A percentile compares a stretch with the other conserved stretches of the same genome.
Evolutionary conservation across 2,329 filamentous ascomycete genomes (phyloP).

Genomic region (Colletotrichum lindemuthianum): DNA sequence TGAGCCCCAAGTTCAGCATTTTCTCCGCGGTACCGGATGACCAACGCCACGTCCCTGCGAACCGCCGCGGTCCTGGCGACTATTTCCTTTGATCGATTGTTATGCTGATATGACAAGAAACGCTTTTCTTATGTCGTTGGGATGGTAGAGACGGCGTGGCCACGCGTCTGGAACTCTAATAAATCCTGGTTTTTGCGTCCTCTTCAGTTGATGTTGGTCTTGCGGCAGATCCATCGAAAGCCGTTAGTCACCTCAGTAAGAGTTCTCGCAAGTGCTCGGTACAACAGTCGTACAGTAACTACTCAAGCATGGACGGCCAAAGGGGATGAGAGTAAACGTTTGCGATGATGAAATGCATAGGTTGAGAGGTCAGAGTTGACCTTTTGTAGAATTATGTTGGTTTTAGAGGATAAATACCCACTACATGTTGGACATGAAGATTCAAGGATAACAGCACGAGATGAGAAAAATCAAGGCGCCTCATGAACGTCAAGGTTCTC

Average conservation of each 20-base stretch:
- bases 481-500: not conserved
- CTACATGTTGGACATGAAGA: slow-evolving; percentile 22
- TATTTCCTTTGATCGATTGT: slow-evolving; percentile 68
- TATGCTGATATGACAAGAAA: not conserved
- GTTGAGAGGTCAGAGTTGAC: slow-evolving; percentile 18
- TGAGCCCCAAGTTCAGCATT: slow-evolving; percentile 92
- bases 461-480: not conserved
- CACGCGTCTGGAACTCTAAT: too few species aligned
- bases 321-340: not conserved
- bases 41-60: slow-evolving; percentile 80
- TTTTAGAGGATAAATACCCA: slow-evolving; percentile 33
- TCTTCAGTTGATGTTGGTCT: not conserved
- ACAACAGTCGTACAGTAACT: too few species aligned
- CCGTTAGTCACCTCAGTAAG: not conserved
- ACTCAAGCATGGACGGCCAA: too few species aligned
- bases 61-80: slow-evolving; percentile 72
- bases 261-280: too few species aligned
- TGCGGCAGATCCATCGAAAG: not conserved
- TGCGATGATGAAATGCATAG: slow-evolving; percentile 28
- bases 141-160: too few species aligned
- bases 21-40: slow-evolving; percentile 91
- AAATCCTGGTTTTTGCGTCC: not conserved
- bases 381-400: slow-evolving; percentile 31
- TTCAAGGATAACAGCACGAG: too few species aligned
- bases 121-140: not conserved